These are phyloP conservation scores for Betula pendula DNA, from an alignment of 306 rosid genomes.

Conservation along the genomic window DNA sequence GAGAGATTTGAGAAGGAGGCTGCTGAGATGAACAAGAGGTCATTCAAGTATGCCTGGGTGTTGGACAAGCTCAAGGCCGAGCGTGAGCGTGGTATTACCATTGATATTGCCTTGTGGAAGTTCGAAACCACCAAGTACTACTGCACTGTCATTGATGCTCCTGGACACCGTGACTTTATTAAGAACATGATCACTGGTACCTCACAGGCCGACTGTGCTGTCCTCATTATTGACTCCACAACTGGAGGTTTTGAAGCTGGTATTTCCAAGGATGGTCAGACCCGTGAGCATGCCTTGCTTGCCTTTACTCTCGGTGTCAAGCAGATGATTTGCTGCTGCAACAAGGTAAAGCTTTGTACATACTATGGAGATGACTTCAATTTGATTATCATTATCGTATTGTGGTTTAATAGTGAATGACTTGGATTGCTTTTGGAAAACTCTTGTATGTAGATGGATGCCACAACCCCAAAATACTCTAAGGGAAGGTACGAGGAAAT, in stretches of 20 bases:
- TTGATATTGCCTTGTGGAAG: constrained; percentile 47
- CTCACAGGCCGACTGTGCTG: constrained; percentile 44
- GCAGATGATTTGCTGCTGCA: constrained; percentile 48
- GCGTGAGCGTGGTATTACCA: constrained; percentile 47
- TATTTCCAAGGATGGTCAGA: constrained; percentile 49
- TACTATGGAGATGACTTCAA: constrained; percentile 31
- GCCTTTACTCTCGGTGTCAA: constrained; percentile 51
- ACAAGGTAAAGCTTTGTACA: constrained; percentile 28
- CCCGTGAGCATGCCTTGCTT: constrained; percentile 51
- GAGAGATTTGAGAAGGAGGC: constrained; percentile 51
- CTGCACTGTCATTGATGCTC: constrained; percentile 48
- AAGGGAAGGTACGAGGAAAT: constrained; percentile 41
- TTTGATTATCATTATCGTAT: background rate
- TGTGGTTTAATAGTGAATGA: background rate
- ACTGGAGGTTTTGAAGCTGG: constrained; percentile 53
- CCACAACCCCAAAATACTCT: constrained; percentile 38
- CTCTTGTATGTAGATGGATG: constrained; percentile 35
- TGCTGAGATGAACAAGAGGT: constrained; percentile 51
- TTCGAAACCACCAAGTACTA: constrained; percentile 43
- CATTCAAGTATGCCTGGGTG: constrained; percentile 50
- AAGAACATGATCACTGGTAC: constrained; percentile 51
- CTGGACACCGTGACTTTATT: constrained; percentile 43
- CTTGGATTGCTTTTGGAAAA: background rate
- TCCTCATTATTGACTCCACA: constrained; percentile 45
- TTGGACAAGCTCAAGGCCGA: constrained; percentile 47